Evolutionary conservation across 225 moss, liverwort and hornwort species (phyloP).

Genomic region (Neckera pumila): DNA sequence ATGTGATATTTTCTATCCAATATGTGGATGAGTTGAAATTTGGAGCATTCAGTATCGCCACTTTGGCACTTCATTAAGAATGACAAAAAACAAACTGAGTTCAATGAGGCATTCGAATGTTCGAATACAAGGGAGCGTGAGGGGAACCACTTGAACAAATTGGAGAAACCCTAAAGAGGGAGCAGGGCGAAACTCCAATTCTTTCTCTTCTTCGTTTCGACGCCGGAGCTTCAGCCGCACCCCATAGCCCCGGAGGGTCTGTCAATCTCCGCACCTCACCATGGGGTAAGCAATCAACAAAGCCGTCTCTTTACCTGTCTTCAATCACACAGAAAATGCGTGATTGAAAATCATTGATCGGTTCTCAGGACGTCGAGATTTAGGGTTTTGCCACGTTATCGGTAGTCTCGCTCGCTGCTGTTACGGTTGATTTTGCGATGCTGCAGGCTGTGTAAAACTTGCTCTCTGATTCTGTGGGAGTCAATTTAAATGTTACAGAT

Average conservation of each 20-base stretch:
- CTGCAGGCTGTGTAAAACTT: neutral
- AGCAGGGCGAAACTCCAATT: rapidly evolving
- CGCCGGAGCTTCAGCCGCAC: slow-evolving; percentile 1
- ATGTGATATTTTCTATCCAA: too few species aligned
- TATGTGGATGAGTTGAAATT: too few species aligned
- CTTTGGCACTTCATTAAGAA: too few species aligned
- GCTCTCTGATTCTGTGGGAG: neutral
- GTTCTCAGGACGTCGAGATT: neutral
- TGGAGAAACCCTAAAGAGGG: neutral
- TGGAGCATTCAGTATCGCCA: too few species aligned
- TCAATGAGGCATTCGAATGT: neutral
- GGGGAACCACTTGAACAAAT: neutral
- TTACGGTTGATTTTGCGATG: neutral
- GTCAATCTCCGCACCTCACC: neutral
- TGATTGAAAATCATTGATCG: neutral
- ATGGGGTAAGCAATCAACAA: slow-evolving; percentile 10
- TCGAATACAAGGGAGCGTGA: neutral
- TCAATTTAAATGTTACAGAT: neutral
- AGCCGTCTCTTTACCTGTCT: neutral
- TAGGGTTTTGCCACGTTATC: neutral
- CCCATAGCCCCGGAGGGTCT: neutral
- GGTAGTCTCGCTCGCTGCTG: neutral
- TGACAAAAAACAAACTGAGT: too few species aligned
- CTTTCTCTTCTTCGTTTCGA: slow-evolving; percentile 14
- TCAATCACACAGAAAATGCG: neutral